A percentile compares a stretch with the other conserved stretches of the same genome.
Conservation (phyloP, 2,329 filamentous ascomycete genomes). For the Fonsecaea multimorphosa region DNA sequence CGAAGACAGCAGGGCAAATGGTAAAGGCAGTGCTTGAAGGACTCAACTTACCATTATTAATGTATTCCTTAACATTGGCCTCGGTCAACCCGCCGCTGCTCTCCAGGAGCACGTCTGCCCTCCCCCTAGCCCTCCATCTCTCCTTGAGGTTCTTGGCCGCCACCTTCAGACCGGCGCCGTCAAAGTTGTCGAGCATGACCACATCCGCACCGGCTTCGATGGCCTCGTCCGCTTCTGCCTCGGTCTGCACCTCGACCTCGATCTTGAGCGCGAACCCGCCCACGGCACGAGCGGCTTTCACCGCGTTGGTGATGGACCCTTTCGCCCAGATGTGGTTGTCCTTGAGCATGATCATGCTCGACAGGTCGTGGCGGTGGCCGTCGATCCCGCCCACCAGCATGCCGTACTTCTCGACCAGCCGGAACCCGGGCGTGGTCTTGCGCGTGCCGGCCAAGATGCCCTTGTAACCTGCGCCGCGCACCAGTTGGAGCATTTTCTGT, state of each 20-base stretch:
- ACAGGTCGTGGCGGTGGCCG: conserved; percentile 87
- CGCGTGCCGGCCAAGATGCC: conserved; percentile 91
- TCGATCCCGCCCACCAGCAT: conserved; percentile 95
- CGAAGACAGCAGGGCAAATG: too few relatives aligned
- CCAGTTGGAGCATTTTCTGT: conserved; percentile 59
- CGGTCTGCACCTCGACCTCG: conserved; percentile 91
- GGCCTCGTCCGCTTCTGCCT: conserved; percentile 88
- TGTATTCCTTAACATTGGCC: conserved; percentile 81
- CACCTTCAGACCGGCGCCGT: conserved; percentile 73
- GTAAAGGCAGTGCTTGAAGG: too few relatives aligned
- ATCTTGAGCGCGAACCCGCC: conserved; percentile 92
- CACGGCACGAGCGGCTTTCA: conserved; percentile 79
- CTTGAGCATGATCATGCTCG: conserved; percentile 97
- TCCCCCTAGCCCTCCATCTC: conserved; percentile 72
- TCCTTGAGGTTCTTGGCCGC: conserved; percentile 79
- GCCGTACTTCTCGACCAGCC: conserved; percentile 96
- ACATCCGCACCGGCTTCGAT: conserved; percentile 90
- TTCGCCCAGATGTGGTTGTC: conserved; percentile 95
- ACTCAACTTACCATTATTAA: conserved; percentile 67
- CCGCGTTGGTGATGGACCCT: conserved; percentile 76
- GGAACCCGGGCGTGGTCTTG: conserved; percentile 96
- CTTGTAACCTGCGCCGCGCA: conserved; percentile 72
- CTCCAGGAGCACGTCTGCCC: conserved; percentile 77
- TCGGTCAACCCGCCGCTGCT: conserved; percentile 88
- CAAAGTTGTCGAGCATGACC: conserved; percentile 97